Base-by-base conservation (phyloP, 257 asterid genomes). In the Coffea canephora region DNA sequence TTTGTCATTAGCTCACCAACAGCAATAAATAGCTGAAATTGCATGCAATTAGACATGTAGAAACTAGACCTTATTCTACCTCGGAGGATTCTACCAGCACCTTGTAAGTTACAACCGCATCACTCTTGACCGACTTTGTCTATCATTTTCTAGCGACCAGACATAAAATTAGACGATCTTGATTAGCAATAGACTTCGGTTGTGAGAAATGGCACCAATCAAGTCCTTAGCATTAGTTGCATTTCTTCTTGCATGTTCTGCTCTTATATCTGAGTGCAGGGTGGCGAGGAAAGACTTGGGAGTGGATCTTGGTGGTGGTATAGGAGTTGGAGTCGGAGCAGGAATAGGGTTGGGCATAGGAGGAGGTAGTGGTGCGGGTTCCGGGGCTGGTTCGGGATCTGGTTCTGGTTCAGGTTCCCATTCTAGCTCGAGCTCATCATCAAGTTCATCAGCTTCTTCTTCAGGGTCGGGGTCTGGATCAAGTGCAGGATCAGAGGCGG, bases 291-390 rank as follows among this genome's bases (percentile, higher is more conserved):
- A 81, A 76, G 89, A 82, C 54, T 82, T 86, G 57, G 89, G 87
- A 1, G n/a, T 83, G 69, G 57, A 78, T 46, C 65, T 86, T 43
- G 87, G 87, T 14, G 88, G 88, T 43, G 81, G 82, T 36, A 1
- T 79, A 23, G 83, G 88, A 31, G 79, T 82, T 65, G 87, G 87
- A 0, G 55, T 77, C 67, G 89, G 89, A 48, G 8, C 81, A 31
- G 89, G 89, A 41, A 7, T 86, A 4, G 89, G 87, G 0, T 25
- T 86, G 9, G 87, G 89, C 5, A 12, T 83, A 57, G 88, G 88
- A 1, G 88, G 83, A 21, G 67, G 86, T 48, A 82, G 88, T 36
- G 80, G 83, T 5, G n/a, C 81, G 19, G 81, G 78, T 21, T 5
- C 15, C 81, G 19, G 81, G 78, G 14, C 43, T 39, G 43, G 43